Percentiles rank a stretch among this genome's conserved stretches.
phyloP scores from a whole-genome alignment of 148 eudicot genomes.

The Rhododendron simsii region DNA sequence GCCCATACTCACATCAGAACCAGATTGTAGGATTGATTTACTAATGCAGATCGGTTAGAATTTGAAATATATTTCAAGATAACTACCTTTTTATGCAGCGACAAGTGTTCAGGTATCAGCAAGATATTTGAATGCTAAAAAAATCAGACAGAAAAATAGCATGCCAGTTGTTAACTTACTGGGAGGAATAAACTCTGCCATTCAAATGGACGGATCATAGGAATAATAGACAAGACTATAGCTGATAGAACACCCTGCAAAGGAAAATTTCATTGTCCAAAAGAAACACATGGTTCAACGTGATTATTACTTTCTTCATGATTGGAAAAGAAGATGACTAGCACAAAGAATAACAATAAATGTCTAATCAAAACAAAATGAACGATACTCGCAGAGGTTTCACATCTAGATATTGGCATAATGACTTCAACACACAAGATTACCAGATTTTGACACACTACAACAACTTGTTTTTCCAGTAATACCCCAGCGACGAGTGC shows the following conservation, averaged over 20 bases:
- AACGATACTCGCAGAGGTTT: not conserved
- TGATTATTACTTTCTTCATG: not conserved
- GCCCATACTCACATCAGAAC: not conserved
- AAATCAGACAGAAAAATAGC: not conserved
- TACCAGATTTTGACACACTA: conserved; percentile 83
- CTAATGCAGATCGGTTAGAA: not conserved
- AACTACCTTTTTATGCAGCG: not conserved
- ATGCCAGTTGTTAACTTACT: conserved; percentile 39
- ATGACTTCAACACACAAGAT: conserved; percentile 6
- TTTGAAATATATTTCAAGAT: not conserved
- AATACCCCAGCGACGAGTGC: conserved; percentile 76
- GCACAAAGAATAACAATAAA: not conserved
- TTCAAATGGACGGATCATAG: conserved; percentile 90
- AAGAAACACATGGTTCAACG: not conserved
- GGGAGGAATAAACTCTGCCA: conserved; percentile 97
- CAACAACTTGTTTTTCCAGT: conserved; percentile 84
- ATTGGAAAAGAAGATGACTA: not conserved
- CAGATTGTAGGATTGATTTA: not conserved
- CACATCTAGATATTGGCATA: not conserved
- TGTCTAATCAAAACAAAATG: not conserved
- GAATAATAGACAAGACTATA: conserved; percentile 63
- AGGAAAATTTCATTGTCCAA: conserved; percentile 13
- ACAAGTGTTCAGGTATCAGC: not conserved
- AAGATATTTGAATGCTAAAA: not conserved
- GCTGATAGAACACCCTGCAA: conserved; percentile 91